Percentiles rank a stretch among this genome's conserved stretches.
Evolutionary conservation across 2,329 filamentous ascomycete genomes (phyloP).

Genomic region (Sarocladiaceae sp.): DNA sequence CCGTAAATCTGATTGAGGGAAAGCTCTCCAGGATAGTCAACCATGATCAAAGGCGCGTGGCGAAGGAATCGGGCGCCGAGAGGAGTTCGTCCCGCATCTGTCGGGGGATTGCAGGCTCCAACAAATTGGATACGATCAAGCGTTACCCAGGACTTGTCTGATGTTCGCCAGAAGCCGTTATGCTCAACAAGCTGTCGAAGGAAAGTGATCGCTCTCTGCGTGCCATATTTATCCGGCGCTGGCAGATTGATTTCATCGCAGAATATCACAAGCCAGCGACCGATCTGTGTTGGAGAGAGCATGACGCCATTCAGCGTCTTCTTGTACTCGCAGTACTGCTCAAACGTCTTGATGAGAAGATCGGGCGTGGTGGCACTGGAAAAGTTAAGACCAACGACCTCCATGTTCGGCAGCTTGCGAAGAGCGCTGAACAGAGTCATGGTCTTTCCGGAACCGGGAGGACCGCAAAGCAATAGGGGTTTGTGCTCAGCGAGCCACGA

Average conservation of each 20-base stretch:
- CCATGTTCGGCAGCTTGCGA: slow-evolving; percentile 96
- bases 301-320: slow-evolving; percentile 96
- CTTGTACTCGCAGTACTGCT: slow-evolving; percentile 99
- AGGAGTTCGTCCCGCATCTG: slow-evolving; percentile 92
- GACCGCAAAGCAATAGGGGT: slow-evolving; percentile 90
- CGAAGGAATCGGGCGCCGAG: slow-evolving; percentile 91
- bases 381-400: slow-evolving; percentile 98
- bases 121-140: slow-evolving; percentile 98
- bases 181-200: slow-evolving; percentile 95
- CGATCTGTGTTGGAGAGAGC: slow-evolving; percentile 93
- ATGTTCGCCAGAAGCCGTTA: slow-evolving; percentile 97
- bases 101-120: slow-evolving; percentile 96
- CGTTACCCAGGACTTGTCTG: slow-evolving; percentile 96
- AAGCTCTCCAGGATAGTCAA: slow-evolving; percentile 94
- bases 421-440: slow-evolving; percentile 99
- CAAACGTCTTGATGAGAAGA: slow-evolving; percentile 96
- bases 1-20: slow-evolving; percentile 97
- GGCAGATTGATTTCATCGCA: slow-evolving; percentile 99
- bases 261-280: slow-evolving; percentile 96
- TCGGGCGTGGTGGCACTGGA: slow-evolving; percentile 98
- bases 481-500: slow-evolving; percentile 99
- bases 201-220: slow-evolving; percentile 96
- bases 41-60: slow-evolving; percentile 98
- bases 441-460: slow-evolving; percentile 97
- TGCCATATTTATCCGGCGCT: slow-evolving; percentile 95